Evolutionary conservation across 352 stramenopile genomes (phyloP).

Genomic region (Phytophthora sansomeana): DNA sequence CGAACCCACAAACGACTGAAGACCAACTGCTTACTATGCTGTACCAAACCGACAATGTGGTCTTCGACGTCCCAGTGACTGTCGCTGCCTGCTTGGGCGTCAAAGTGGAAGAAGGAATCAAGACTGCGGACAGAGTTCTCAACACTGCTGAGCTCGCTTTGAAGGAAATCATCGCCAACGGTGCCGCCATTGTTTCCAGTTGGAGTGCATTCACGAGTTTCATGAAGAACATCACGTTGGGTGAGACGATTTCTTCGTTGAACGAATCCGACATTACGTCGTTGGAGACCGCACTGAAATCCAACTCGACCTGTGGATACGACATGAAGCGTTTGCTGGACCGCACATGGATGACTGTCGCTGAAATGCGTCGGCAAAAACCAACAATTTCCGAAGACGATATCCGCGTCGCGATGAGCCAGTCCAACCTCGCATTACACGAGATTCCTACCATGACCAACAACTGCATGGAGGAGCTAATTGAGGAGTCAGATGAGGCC

Average conservation of each 20-base stretch:
- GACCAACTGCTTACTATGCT: slow-evolving; percentile 50
- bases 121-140: slow-evolving; percentile 34
- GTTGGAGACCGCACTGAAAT: slow-evolving; percentile 15
- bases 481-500: too few species aligned
- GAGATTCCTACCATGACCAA: too few species aligned
- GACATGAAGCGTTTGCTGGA: slow-evolving; percentile 23
- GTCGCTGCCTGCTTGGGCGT: slow-evolving; percentile 39
- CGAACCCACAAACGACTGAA: slow-evolving; percentile 34
- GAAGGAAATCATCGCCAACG: slow-evolving; percentile 35
- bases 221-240: slow-evolving; percentile 27
- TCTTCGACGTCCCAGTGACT: slow-evolving; percentile 42
- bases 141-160: slow-evolving; percentile 34
- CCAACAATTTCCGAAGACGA: too few species aligned
- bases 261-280: slow-evolving; percentile 17
- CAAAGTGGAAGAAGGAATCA: slow-evolving; percentile 17
- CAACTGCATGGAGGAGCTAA: too few species aligned
- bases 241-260: slow-evolving; percentile 13
- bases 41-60: slow-evolving; percentile 39
- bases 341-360: slow-evolving; percentile 16
- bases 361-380: too few species aligned
- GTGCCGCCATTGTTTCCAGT: slow-evolving; percentile 34
- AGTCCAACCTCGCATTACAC: too few species aligned
- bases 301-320: slow-evolving; percentile 24
- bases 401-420: slow-evolving; percentile 19
- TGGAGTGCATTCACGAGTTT: slow-evolving; percentile 17